Evolutionary conservation across 441 rosid genomes (phyloP).

Genomic region (Cnidoscolus chayamansa): DNA sequence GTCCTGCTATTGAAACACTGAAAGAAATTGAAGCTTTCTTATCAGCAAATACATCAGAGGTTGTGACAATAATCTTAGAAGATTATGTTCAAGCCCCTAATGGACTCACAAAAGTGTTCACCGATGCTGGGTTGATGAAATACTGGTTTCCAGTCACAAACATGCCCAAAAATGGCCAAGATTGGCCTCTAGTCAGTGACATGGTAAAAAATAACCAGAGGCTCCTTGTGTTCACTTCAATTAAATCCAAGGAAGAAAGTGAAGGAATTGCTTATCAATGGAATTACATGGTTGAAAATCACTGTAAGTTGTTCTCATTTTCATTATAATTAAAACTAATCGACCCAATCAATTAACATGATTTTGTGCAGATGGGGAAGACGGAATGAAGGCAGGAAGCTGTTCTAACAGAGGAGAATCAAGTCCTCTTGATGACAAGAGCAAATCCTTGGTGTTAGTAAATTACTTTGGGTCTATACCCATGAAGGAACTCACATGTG

Average conservation of each 20-base stretch:
- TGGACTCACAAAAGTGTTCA: slow-evolving; percentile 63
- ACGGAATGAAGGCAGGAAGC: slow-evolving; percentile 8
- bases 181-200: slow-evolving; percentile 81
- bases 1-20: slow-evolving; percentile 59
- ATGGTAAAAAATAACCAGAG: slow-evolving; percentile 71
- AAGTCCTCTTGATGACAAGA: slow-evolving; percentile 32
- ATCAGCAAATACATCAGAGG: slow-evolving; percentile 56
- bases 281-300: slow-evolving; percentile 10
- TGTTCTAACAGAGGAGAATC: slow-evolving; percentile 6
- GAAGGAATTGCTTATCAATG: slow-evolving; percentile 41
- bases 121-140: slow-evolving; percentile 66
- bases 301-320: background rate
- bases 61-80: slow-evolving; percentile 73
- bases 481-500: slow-evolving; percentile 25
- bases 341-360: background rate
- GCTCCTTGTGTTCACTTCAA: slow-evolving; percentile 74
- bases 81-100: slow-evolving; percentile 72
- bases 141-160: slow-evolving; percentile 69
- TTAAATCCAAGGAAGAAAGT: slow-evolving; percentile 51
- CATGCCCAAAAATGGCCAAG: slow-evolving; percentile 68
- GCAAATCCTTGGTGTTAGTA: slow-evolving; percentile 40
- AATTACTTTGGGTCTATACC: slow-evolving; percentile 45
- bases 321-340: slow-evolving; percentile 21
- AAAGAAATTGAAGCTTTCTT: slow-evolving; percentile 67
- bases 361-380: slow-evolving; percentile 2